Evolutionary conservation across 2,329 filamentous ascomycete species (phyloP), one percentile per base, ranked within the genome.

Genomic region (Sporothrix euskadiensis): DNA sequence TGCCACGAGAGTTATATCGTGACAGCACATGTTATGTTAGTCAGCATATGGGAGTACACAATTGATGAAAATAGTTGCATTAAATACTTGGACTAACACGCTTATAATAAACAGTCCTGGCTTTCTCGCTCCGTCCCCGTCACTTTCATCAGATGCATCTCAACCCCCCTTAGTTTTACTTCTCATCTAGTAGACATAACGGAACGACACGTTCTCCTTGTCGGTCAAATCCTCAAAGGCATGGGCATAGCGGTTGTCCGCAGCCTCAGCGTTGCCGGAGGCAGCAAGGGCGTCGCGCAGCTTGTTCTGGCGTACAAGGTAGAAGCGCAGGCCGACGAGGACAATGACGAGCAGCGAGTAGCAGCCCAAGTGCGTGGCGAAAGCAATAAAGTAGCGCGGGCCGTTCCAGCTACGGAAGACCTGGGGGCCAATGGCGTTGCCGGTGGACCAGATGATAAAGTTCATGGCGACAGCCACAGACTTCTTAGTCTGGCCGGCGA

Each of bases 401-500:
- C 83, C 84, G 78, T 93, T 88, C 78, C 83, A 83, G 22, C 82
- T 81, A 8, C 89, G 84, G 81, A 91, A 92, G 0, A 91, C 88
- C 78, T 91, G 89, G 0, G 90, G 89, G 0, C 88, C 87, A 84
- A 75, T 59, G 59, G 73, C 72, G 47, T 76, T 75, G 63, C 73
- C 73, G 35, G 70, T 85, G 26, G 88, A 86, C 90, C 90, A 93
- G 57, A 88, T 86, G 75, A 92, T 85, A 78, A 93, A 93, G 80
- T 91, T 92, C 76, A 88, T 85, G 6, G 91, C 89, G 3, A 93
- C 87, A 7, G 88, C 89, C 10, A 90, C 86, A 0, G 87, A 86
- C 80, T 92, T 93, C 82, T 94, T 94, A 1, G 91, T 93, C 77
- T 92, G 90, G 0, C 91, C 91, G 35, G 89, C 91, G 10, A 92